phyloP scores from a whole-genome alignment of 139 green algal genomes.

The Spirogloea muscicola region DNA sequence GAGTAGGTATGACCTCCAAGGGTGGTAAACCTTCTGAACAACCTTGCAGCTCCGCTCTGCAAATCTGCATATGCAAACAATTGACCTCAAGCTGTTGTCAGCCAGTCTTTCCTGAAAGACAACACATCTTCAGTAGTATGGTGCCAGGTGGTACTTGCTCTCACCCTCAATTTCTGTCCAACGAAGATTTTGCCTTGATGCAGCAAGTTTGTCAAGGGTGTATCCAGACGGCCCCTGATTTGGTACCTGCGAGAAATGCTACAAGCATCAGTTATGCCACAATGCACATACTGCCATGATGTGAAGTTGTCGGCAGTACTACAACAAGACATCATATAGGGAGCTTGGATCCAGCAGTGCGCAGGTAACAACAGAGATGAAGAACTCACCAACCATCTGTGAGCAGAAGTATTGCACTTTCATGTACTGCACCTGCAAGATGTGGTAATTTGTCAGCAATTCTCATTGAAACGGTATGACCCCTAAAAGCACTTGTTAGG shows the following conservation, averaged over 20 bases:
- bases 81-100: neutral
- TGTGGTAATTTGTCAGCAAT: neutral
- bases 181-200: constrained; percentile 9
- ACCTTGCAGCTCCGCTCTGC: neutral
- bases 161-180: constrained; percentile 22
- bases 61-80: constrained; percentile 21
- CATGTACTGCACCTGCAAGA: too few relatives aligned
- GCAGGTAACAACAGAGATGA: neutral
- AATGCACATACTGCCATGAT: neutral
- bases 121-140: neutral
- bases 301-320: neutral
- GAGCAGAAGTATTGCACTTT: constrained; percentile 12
- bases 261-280: neutral
- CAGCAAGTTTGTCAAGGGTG: neutral
- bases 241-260: constrained; percentile 11
- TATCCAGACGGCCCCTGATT: constrained; percentile 8
- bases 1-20: constrained; percentile 9
- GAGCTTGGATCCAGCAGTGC: neutral
- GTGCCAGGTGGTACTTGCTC: neutral
- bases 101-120: neutral
- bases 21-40: constrained; percentile 17
- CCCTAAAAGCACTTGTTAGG: neutral
- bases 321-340: neutral
- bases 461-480: neutral
- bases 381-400: constrained; percentile 27